A percentile compares a stretch with the other conserved stretches of the same genome.
Evolutionary conservation across 2,329 filamentous ascomycete genomes (phyloP).

Genomic region (Scedosporium minutisporum): DNA sequence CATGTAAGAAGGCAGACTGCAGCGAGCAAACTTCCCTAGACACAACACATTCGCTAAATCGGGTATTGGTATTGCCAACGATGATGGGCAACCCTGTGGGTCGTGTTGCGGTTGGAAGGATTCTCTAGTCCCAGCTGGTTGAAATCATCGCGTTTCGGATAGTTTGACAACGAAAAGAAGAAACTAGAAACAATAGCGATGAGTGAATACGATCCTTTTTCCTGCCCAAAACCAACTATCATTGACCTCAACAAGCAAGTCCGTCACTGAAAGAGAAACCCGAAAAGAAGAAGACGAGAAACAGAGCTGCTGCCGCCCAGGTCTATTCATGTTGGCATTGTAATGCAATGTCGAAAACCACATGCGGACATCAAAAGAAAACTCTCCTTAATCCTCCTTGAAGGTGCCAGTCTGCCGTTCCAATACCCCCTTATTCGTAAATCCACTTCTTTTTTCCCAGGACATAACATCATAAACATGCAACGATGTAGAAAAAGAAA

Average conservation of each 20-base stretch:
- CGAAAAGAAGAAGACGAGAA: neutral
- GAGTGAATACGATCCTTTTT: neutral
- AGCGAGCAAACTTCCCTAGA: no score
- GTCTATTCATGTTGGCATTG: neutral
- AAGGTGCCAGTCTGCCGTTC: neutral
- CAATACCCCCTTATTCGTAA: neutral
- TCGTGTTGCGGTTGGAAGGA: no score
- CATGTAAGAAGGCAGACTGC: no score
- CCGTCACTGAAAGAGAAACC: neutral
- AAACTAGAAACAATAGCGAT: neutral
- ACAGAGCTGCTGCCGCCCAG: neutral
- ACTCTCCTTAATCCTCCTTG: neutral
- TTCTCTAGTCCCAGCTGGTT: no score
- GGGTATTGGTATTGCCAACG: no score
- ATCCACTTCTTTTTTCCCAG: neutral
- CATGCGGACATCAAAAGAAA: neutral
- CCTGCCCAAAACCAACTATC: neutral
- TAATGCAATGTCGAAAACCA: neutral
- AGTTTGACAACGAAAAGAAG: no score
- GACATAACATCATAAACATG: neutral
- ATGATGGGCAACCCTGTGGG: no score
- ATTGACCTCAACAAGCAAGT: no score
- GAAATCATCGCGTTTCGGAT: no score
- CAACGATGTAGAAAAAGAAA: neutral
- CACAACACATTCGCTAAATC: no score